A percentile compares a stretch with the other conserved stretches of the same genome.
Evolutionary conservation across 371 early-diverging fungal genomes (phyloP).

Genomic region (Cladochytrium tenue): DNA sequence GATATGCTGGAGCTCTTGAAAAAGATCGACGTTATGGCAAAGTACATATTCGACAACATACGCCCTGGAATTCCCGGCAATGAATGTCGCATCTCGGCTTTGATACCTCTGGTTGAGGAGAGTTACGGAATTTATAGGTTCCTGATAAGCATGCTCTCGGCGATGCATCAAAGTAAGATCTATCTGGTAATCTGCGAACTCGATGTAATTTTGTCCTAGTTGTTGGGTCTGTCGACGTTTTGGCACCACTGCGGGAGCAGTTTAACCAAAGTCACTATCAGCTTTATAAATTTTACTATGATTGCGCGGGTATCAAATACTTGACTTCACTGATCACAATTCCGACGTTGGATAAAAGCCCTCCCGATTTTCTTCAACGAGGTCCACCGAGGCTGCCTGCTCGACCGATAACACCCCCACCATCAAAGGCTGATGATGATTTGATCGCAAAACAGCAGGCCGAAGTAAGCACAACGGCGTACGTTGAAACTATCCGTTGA

Average conservation of each 20-base stretch:
- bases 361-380: slow-evolving; percentile 37
- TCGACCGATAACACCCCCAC: slow-evolving; percentile 19
- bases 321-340: slow-evolving; percentile 90
- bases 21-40: slow-evolving; percentile 87
- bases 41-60: slow-evolving; percentile 81
- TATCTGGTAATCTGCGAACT: slow-evolving; percentile 2
- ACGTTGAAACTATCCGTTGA: too few relatives aligned
- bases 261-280: slow-evolving; percentile 85
- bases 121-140: slow-evolving; percentile 94
- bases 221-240: slow-evolving; percentile 76
- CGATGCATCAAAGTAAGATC: slow-evolving; percentile 92
- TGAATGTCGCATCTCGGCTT: slow-evolving; percentile 91
- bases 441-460: slow-evolving; percentile 26
- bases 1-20: slow-evolving; percentile 90
- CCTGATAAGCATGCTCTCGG: slow-evolving; percentile 89
- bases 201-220: slow-evolving; percentile 20
- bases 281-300: slow-evolving; percentile 86
- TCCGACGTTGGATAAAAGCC: slow-evolving; percentile 74
- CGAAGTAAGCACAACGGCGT: slow-evolving; percentile 13
- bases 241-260: slow-evolving; percentile 82
- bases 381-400: slow-evolving; percentile 22
- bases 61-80: slow-evolving; percentile 76
- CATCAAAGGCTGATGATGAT: slow-evolving; percentile 24
- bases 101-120: slow-evolving; percentile 96
- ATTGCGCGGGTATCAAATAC: slow-evolving; percentile 86